phyloP scores from a whole-genome alignment of 495 filamentous ascomycete species.

The Polyplosphaeria fusca region DNA sequence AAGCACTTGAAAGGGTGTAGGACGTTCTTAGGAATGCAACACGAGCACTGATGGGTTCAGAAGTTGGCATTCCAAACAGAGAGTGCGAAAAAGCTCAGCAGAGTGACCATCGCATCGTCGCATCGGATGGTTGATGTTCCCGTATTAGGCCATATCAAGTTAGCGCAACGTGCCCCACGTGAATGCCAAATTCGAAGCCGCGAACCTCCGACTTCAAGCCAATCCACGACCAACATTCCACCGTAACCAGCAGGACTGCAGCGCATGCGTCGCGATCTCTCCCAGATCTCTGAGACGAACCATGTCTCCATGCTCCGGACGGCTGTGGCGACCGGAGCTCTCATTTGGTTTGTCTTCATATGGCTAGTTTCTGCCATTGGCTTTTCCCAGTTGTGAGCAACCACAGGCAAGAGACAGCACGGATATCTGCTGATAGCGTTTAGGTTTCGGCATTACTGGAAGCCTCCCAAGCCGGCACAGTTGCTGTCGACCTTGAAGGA shows the following conservation, averaged over 20 bases:
- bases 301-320: constrained; percentile 19
- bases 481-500: constrained; percentile 18
- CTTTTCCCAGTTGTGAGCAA: constrained; percentile 57
- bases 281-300: neutral
- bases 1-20: too few species aligned
- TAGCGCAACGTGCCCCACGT: neutral
- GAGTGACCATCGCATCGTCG: too few species aligned
- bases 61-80: too few species aligned
- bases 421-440: constrained; percentile 16
- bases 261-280: constrained; percentile 24
- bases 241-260: neutral
- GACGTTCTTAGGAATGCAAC: too few species aligned
- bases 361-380: constrained; percentile 57
- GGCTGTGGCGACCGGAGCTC: constrained; percentile 33
- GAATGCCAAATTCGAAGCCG: neutral
- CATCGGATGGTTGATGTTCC: too few species aligned
- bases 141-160: too few species aligned
- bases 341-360: constrained; percentile 60
- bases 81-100: too few species aligned
- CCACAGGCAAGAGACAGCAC: constrained; percentile 15
- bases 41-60: too few species aligned
- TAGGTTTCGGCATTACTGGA: constrained; percentile 31
- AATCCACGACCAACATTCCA: neutral
- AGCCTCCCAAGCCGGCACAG: constrained; percentile 11
- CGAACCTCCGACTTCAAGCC: neutral